Conservation (phyloP, 2,329 filamentous ascomycete species). For the Pseudogymnoascus sp. region DNA sequence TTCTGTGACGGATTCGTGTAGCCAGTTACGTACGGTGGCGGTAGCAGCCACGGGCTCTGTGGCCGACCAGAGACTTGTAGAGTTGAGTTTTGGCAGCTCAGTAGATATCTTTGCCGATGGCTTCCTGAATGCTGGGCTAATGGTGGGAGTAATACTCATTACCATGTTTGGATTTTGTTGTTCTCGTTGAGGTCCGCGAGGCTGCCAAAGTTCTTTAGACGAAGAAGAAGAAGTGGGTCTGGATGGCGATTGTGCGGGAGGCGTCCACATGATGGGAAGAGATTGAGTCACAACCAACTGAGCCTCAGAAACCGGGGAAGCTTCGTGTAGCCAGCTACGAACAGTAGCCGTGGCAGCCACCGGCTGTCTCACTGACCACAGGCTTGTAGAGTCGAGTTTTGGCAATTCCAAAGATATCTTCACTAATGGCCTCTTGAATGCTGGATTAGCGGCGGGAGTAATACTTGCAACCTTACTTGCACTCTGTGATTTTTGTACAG, state of each 20-base stretch:
- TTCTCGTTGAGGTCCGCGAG: neutral
- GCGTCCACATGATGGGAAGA: slow-evolving; percentile 8
- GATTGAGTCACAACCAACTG: slow-evolving; percentile 4
- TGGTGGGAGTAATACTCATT: neutral
- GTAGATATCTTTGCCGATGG: neutral
- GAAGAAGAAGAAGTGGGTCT: slow-evolving; percentile 4
- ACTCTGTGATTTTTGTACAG: neutral
- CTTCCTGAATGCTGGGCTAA: slow-evolving; percentile 3
- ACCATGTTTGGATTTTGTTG: slow-evolving; percentile 3
- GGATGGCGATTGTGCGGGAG: neutral
- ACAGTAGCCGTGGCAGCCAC: neutral
- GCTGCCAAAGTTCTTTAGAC: slow-evolving; percentile 1
- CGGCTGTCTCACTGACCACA: neutral
- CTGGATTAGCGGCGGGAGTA: neutral
- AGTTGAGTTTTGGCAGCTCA: slow-evolving; percentile 1
- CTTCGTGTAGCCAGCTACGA: slow-evolving; percentile 6
- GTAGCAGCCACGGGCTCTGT: neutral
- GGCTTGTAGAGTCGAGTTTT: slow-evolving; percentile 6
- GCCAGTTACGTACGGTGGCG: neutral
- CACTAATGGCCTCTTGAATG: neutral
- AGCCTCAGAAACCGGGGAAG: neutral
- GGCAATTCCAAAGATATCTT: neutral
- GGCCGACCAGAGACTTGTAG: neutral
- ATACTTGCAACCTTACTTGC: neutral
- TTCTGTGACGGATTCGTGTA: neutral